Base-by-base conservation (phyloP, 2,329 filamentous ascomycete species). In the Aspergillus fumigatus region DNA sequence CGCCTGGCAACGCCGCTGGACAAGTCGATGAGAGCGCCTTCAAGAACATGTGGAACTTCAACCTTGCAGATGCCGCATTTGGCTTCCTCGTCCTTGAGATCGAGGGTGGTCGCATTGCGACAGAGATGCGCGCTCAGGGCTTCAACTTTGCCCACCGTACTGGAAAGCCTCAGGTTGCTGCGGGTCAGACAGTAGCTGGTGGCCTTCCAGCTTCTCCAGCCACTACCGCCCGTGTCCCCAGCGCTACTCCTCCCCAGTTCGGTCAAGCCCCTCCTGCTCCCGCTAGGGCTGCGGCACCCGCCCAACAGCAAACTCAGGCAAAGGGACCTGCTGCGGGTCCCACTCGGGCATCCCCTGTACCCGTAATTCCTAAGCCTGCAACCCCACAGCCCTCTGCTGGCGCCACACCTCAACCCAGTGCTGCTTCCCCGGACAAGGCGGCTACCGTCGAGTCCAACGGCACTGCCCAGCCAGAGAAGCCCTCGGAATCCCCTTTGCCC, bases 31-130 rank as follows among this genome's bases (percentile, higher is more conserved):
- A 99, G 80, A 97, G 92, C 68, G 94, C 94, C 1, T 99, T 99
- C 84, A 99, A 99, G 81, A 99, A 99, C 74, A 97, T 97, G 94
- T 99, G 94, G 94, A 99, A 99, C 76, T 99, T 99, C 79, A 97
- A 97, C 75, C 77, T 99, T 63, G 94, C 94, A 29, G 94, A 99
- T 79, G 94, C 94, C 54, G 93, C 94, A 21, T 99, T 97, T 73
- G 94, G 94, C 59, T 99, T 92, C 82, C 82, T 99, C 52, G 92
- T 97, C 17, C 78, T 99, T 56, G 94, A 99, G 73, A 88, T 99
- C 58, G 94, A 99, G 71, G 90, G 92, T 69, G 94, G 94, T 52
- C 87, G 94, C 47, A 97, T 99, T 65, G 94, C 92, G 49, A 99
- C 94, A 0, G 94, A 99, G 77, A 99, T 99, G 94, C 87, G 92